Conservation (phyloP, 371 early-diverging fungal genomes). For the Mucor plumbeus region DNA sequence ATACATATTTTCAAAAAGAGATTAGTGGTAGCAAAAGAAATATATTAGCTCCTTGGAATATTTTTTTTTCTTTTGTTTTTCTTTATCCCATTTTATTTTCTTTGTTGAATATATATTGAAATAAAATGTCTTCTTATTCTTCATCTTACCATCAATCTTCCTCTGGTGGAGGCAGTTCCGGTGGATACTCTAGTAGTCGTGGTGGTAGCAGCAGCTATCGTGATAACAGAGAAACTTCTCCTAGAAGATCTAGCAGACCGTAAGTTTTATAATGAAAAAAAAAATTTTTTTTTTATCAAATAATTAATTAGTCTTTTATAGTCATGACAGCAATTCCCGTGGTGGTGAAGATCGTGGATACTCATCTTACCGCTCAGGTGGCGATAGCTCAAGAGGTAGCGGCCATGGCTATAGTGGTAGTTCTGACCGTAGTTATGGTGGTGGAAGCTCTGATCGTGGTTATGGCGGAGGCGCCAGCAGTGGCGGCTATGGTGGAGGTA, state of each 20-base stretch:
- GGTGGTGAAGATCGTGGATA: constrained; percentile 55
- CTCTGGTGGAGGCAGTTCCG: constrained; percentile 18
- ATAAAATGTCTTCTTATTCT: constrained; percentile 38
- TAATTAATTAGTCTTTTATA: constrained; percentile 17
- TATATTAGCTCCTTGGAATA: neutral
- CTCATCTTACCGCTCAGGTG: constrained; percentile 45
- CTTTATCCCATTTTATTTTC: constrained; percentile 8
- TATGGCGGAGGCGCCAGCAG: constrained; percentile 27
- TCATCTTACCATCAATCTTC: constrained; percentile 35
- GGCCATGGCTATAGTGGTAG: constrained; percentile 23
- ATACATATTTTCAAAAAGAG: neutral
- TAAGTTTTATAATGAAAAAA: constrained; percentile 19
- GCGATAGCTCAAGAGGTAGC: constrained; percentile 27
- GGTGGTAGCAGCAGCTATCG: constrained; percentile 33
- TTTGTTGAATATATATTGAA: neutral
- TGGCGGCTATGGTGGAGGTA: constrained; percentile 26
- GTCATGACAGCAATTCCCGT: constrained; percentile 47
- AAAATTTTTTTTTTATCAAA: neutral
- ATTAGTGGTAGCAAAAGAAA: neutral
- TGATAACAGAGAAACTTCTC: constrained; percentile 44
- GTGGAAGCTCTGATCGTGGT: constrained; percentile 17
- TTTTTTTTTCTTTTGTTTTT: neutral
- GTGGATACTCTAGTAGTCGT: constrained; percentile 15
- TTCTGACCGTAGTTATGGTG: constrained; percentile 25
- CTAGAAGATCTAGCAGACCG: constrained; percentile 48